Evolutionary conservation across 2,329 filamentous ascomycete genomes (phyloP).

Genomic region (Pseudogymnoascus sp.): DNA sequence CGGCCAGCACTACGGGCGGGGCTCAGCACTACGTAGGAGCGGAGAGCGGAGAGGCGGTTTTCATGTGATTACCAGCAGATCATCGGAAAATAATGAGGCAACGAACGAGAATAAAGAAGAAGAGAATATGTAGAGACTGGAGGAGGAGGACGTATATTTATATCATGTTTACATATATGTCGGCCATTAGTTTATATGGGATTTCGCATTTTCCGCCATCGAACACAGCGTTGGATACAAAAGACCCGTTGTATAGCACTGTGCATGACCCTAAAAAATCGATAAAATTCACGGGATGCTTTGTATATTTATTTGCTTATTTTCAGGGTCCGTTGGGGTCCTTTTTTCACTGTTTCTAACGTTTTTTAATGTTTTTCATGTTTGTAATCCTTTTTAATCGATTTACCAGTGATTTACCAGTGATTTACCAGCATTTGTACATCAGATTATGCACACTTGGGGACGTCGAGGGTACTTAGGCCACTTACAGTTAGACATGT

Average conservation of each 20-base stretch:
- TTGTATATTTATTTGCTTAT: background rate
- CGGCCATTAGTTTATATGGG: background rate
- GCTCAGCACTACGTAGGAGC: background rate
- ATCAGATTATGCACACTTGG: constrained; percentile 5
- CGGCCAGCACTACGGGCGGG: background rate
- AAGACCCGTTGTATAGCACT: background rate
- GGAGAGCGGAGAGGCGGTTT: background rate
- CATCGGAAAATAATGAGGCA: background rate
- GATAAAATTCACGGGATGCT: background rate
- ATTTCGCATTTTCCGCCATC: background rate
- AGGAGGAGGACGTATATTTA: background rate
- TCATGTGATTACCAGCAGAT: background rate
- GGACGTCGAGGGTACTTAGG: background rate
- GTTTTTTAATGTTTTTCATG: background rate
- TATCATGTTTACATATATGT: background rate
- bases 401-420: background rate
- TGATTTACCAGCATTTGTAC: background rate
- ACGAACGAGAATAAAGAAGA: background rate
- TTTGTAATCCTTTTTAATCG: background rate
- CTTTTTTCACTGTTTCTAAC: background rate
- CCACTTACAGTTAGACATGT: background rate
- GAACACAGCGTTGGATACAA: background rate
- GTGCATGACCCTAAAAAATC: background rate
- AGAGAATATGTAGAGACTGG: background rate
- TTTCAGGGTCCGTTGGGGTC: background rate